phyloP scores from a whole-genome alignment of 208 protist species.

The Porcisia hertigi region DNA sequence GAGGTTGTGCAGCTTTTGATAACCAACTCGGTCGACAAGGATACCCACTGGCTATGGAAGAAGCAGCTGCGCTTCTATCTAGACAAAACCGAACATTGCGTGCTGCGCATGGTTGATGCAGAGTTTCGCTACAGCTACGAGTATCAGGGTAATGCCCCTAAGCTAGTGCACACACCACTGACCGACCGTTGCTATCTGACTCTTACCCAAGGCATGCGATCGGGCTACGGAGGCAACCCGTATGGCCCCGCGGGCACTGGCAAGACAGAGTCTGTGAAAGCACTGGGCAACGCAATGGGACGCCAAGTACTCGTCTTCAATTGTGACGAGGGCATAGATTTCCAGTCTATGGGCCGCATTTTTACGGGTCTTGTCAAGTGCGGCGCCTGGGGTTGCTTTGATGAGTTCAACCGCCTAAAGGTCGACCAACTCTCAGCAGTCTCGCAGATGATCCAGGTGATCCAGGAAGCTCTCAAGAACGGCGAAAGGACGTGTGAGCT shows the following conservation, averaged over 20 bases:
- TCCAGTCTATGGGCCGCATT: conserved; percentile 98
- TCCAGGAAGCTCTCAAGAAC: conserved; percentile 97
- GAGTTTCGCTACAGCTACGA: conserved; percentile 98
- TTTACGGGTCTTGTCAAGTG: conserved; percentile 99
- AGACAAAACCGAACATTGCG: conserved; percentile 55
- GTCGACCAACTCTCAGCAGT: conserved; percentile 98
- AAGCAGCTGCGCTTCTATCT: conserved; percentile 98
- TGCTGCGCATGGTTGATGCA: conserved; percentile 94
- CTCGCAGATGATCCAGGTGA: conserved; percentile 99
- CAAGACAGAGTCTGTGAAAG: conserved; percentile 99
- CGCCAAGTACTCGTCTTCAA: conserved; percentile 99
- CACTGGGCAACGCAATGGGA: conserved; percentile 96
- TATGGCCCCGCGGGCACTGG: conserved; percentile 99
- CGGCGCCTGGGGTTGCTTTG: conserved; percentile 99
- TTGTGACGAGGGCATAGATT: conserved; percentile 99
- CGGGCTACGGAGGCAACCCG: conserved; percentile 98
- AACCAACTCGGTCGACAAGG: conserved; percentile 69
- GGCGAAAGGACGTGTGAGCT: conserved; percentile 85
- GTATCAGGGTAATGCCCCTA: conserved; percentile 98
- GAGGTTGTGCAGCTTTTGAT: conserved; percentile 95
- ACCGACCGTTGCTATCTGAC: conserved; percentile 99
- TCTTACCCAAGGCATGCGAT: conserved; percentile 97
- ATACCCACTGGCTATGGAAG: conserved; percentile 95
- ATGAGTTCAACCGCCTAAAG: conserved; percentile 99
- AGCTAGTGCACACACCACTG: conserved; percentile 98